These are phyloP conservation scores for Aspergillus cristatus DNA, from an alignment of 495 filamentous ascomycete genomes.

Conservation along the genomic window DNA sequence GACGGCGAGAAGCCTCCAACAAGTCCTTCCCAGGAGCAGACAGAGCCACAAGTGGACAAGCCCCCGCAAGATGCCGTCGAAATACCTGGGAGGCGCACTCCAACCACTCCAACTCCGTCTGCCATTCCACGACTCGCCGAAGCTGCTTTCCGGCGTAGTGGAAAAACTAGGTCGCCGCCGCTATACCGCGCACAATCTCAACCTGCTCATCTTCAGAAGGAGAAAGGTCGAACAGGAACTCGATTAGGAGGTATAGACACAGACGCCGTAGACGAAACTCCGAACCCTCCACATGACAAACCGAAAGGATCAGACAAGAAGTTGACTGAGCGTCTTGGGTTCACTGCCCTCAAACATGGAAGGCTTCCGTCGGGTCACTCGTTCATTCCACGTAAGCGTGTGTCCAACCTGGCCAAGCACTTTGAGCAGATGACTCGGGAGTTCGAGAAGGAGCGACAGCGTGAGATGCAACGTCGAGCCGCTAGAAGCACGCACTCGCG, in stretches of 20 bases:
- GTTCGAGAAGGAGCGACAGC: conserved; percentile 88
- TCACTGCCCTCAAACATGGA: conserved; percentile 47
- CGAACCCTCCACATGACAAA: conserved; percentile 15
- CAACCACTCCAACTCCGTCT: conserved; percentile 29
- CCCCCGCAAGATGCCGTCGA: conserved; percentile 1
- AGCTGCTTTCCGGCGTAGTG: conserved; percentile 26
- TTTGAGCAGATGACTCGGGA: conserved; percentile 95
- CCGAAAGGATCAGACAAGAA: conserved; percentile 57
- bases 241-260: conserved; percentile 15
- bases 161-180: conserved; percentile 49
- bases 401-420: conserved; percentile 83
- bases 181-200: conserved; percentile 64
- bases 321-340: too few relatives aligned
- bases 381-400: conserved; percentile 77
- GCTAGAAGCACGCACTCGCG: conserved; percentile 72
- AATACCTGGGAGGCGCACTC: background rate
- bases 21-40: background rate
- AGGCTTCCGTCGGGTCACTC: conserved; percentile 56
- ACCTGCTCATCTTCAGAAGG: conserved; percentile 38
- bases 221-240: conserved; percentile 16
- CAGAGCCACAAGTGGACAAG: background rate
- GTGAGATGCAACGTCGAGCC: conserved; percentile 71
- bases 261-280: conserved; percentile 9
- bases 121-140: conserved; percentile 45
- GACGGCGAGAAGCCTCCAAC: conserved; percentile 3